Evolutionary conservation across 257 asterid species (phyloP), one percentile per base, ranked within the genome.

Genomic region (Fraxinus cuspidata): DNA sequence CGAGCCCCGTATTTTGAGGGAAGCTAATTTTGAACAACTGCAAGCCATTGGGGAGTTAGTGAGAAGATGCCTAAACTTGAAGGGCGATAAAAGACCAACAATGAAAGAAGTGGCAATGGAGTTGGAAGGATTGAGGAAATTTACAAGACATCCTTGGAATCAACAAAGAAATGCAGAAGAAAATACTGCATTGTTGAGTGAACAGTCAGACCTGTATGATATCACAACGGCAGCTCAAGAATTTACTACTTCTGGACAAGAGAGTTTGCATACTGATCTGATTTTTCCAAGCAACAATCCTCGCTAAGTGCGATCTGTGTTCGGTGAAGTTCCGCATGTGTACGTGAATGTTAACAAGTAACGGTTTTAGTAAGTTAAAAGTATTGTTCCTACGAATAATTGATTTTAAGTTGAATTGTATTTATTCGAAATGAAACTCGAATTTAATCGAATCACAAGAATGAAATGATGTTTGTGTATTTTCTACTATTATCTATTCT

Each of bases 81-180:
- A 67, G 9, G 49, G 72, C 6, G 83, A 74, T 35, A 64, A 80
- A 5, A 80, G 91, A 25, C 92, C 92, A 7, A 85, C 81, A 0
- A 88, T 86, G 92, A 88, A 80, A 63, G 92, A 88, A 74, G 89
- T 85, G 66, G 79, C 84, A 2, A 85, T 78, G 75, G 92, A 86
- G 74, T 86, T 88, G 7, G 92, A 88, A 74, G 73, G 79, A 8
- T 69, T 86, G 35, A 86, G 87, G 74, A 88, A 85, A 77, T 70
- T 81, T 49, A 78, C 44, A 0, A 81, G 63, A 49, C 80, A 86
- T 74, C 89, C 86, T 7, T 88, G 87, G 87, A 72, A 74, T n/a
- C 78, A 51, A 37, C 67, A 65, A 34, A 69, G 80, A 18, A 66
- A 35, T 3, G 29, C 29, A 7, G 87, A 81, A 37, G 86, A 79